Percentiles rank a stretch among this genome's conserved stretches.
These are phyloP conservation scores for Plasmodium vinckei DNA, from an alignment of 169 alveolate genomes.

Conservation along the genomic window DNA sequence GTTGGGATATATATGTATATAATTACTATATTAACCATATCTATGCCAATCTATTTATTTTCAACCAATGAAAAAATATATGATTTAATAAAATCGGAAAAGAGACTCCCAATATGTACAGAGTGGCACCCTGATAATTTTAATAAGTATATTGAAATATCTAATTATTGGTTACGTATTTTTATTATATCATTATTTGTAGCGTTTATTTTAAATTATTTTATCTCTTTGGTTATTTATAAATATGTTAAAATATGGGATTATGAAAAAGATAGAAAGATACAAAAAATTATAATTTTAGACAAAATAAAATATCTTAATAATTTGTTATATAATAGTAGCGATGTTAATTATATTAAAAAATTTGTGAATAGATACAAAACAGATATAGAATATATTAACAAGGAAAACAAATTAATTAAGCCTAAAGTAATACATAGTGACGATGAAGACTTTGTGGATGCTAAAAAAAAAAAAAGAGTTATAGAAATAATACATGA, in stretches of 20 bases:
- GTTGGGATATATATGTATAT: conserved; percentile 34
- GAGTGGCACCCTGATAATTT: conserved; percentile 76
- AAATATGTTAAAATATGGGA: conserved; percentile 9
- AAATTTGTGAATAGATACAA: conserved; percentile 5
- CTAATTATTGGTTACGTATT: conserved; percentile 33
- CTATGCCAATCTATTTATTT: conserved; percentile 67
- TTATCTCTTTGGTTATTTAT: conserved; percentile 40
- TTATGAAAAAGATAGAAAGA: conserved; percentile 46
- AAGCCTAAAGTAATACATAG: conserved; percentile 74
- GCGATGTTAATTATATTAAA: neutral
- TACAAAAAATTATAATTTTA: conserved; percentile 44
- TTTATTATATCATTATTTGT: conserved; percentile 32
- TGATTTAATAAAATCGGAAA: conserved; percentile 23
- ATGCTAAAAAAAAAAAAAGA: conserved; percentile 17
- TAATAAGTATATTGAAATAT: conserved; percentile 25
- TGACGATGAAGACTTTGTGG: conserved; percentile 70
- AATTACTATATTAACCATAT: conserved; percentile 43
- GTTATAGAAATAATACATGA: conserved; percentile 39
- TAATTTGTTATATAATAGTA: conserved; percentile 4
- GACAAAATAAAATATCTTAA: conserved; percentile 32
- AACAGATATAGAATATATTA: neutral
- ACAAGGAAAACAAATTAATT: conserved; percentile 6
- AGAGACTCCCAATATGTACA: conserved; percentile 30
- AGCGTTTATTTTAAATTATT: conserved; percentile 56
- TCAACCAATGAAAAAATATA: conserved; percentile 64